Percentiles rank a stretch among this genome's conserved stretches.
These are phyloP conservation scores for Coemansia sp. DNA, from an alignment of 192 early-diverging fungal genomes.

Conservation along the genomic window DNA sequence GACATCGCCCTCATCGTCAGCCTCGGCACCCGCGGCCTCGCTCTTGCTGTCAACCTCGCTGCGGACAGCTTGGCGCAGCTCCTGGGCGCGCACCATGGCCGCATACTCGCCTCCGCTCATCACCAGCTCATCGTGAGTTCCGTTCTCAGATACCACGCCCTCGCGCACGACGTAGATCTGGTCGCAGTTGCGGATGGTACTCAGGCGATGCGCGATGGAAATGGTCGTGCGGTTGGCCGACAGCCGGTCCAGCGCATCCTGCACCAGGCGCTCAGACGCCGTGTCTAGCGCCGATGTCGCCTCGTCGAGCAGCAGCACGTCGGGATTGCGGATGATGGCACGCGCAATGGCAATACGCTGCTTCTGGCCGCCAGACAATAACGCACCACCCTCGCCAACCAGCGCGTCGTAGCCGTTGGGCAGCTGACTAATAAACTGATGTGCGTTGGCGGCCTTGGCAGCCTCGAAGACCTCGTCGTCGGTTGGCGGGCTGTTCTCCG, in stretches of 20 bases:
- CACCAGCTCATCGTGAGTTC: conserved; percentile 79
- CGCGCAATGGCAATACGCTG: conserved; percentile 96
- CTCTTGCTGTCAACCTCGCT: conserved; percentile 12
- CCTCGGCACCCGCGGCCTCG: neutral
- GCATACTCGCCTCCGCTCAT: conserved; percentile 58
- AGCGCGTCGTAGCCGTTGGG: conserved; percentile 79
- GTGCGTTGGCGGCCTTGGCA: conserved; percentile 69
- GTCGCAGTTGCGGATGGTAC: conserved; percentile 89
- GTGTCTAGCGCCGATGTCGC: conserved; percentile 88
- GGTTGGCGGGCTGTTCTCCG: conserved; percentile 59
- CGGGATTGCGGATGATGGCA: conserved; percentile 84
- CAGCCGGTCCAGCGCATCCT: conserved; percentile 78
- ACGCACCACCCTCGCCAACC: conserved; percentile 80
- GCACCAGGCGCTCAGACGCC: conserved; percentile 75
- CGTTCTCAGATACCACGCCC: conserved; percentile 71
- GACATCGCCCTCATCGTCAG: conserved; percentile 23
- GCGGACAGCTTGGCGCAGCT: conserved; percentile 71
- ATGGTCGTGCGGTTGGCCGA: conserved; percentile 81
- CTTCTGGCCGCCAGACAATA: conserved; percentile 92
- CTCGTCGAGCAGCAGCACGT: conserved; percentile 85
- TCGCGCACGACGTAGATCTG: conserved; percentile 82
- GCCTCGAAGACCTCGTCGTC: conserved; percentile 75
- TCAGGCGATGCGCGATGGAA: conserved; percentile 88
- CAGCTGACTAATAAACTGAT: conserved; percentile 71
- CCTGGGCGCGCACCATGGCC: conserved; percentile 67